Percentiles rank a stretch among this genome's conserved stretches.
phyloP scores from a whole-genome alignment of 805 yeast species.

The Saturnispora hagleri region DNA sequence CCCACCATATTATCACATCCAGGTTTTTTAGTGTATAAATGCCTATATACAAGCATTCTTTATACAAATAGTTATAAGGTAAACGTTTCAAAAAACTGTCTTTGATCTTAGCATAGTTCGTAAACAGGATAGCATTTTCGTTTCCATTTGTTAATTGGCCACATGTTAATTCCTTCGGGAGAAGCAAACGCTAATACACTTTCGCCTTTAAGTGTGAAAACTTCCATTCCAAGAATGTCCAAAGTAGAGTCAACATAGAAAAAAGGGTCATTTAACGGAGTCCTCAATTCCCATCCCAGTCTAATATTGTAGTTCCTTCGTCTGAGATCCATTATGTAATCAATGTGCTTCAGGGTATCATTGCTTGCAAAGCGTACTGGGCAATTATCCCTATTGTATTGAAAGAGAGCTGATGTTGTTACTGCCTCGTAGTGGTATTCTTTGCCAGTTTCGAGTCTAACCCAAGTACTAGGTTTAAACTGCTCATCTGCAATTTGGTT shows the following conservation, averaged over 20 bases:
- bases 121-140: slow-evolving; percentile 53
- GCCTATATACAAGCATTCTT: neutral
- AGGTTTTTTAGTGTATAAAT: neutral
- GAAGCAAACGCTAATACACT: slow-evolving; percentile 51
- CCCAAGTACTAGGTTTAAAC: neutral
- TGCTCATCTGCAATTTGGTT: neutral
- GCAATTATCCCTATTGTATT: slow-evolving; percentile 1
- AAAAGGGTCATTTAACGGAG: slow-evolving; percentile 14
- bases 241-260: slow-evolving; percentile 21
- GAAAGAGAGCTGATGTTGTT: neutral
- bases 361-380: neutral
- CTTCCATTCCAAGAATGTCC: slow-evolving; percentile 55
- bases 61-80: neutral
- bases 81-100: neutral
- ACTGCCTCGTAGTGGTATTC: neutral
- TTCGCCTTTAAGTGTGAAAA: slow-evolving; percentile 38
- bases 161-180: slow-evolving; percentile 56
- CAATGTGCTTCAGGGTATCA: neutral
- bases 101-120: slow-evolving; percentile 30
- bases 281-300: neutral
- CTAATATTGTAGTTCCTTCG: neutral
- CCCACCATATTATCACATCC: neutral
- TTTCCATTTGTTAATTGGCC: slow-evolving; percentile 61
- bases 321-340: neutral
- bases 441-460: slow-evolving; percentile 4